Conservation (phyloP, 2,329 filamentous ascomycete genomes). For the Colletotrichum chlorophyti region DNA sequence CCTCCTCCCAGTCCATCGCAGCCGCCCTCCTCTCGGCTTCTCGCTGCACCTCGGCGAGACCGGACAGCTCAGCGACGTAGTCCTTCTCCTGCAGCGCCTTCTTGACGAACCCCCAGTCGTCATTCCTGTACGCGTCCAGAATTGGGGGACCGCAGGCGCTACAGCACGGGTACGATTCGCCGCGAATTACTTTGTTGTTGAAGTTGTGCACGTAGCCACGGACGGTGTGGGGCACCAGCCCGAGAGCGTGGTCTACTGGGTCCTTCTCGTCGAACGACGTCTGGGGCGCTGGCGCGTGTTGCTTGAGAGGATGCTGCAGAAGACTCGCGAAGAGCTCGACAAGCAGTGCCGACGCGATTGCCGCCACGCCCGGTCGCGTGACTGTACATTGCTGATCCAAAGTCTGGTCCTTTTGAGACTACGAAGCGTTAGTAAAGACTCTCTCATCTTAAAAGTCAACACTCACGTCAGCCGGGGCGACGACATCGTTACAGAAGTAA, state of each 20-base stretch:
- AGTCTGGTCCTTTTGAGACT: constrained; percentile 94
- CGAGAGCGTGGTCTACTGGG: constrained; percentile 65
- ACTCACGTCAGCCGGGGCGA: constrained; percentile 89
- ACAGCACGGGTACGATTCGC: constrained; percentile 80
- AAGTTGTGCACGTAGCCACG: constrained; percentile 79
- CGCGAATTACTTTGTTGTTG: constrained; percentile 75
- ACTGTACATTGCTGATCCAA: constrained; percentile 98
- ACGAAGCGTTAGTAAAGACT: constrained; percentile 14
- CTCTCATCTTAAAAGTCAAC: neutral
- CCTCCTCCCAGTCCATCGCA: constrained; percentile 68
- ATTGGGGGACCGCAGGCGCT: constrained; percentile 80
- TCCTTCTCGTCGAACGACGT: constrained; percentile 58
- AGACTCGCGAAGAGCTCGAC: constrained; percentile 90
- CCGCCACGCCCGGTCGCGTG: constrained; percentile 88
- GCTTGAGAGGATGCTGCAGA: constrained; percentile 82
- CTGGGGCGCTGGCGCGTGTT: constrained; percentile 64
- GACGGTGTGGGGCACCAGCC: constrained; percentile 80
- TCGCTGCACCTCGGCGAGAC: constrained; percentile 74
- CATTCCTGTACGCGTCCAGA: constrained; percentile 68
- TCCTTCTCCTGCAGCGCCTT: constrained; percentile 76
- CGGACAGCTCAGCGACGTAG: constrained; percentile 79
- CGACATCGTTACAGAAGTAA: constrained; percentile 98
- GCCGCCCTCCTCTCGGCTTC: constrained; percentile 57
- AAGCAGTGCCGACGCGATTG: constrained; percentile 88
- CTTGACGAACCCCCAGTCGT: constrained; percentile 81